phyloP scores from a whole-genome alignment of 148 eudicot genomes.

The Rheum nobile region DNA sequence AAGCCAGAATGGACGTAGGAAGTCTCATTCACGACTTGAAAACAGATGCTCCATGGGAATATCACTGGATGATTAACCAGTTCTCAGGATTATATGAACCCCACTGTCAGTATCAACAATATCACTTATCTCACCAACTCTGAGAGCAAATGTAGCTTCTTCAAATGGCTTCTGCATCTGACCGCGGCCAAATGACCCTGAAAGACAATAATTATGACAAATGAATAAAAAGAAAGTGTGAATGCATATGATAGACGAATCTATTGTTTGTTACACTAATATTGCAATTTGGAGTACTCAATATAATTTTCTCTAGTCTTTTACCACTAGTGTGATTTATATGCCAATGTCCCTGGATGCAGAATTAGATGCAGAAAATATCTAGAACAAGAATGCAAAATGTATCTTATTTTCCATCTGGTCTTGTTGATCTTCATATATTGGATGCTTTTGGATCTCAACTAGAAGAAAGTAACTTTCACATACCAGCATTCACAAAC shows the following conservation, averaged over 20 bases:
- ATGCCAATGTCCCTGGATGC: too few species aligned
- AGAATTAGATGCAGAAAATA: too few species aligned
- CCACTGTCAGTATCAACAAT: slow-evolving; percentile 14
- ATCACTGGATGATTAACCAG: neutral
- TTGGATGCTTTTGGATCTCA: neutral
- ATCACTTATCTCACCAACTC: slow-evolving; percentile 14
- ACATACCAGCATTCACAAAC: neutral
- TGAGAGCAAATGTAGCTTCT: slow-evolving; percentile 11
- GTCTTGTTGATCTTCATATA: neutral
- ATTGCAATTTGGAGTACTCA: too few species aligned
- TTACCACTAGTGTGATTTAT: too few species aligned
- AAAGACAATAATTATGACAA: neutral
- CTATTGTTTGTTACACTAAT: too few species aligned
- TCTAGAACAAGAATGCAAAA: neutral
- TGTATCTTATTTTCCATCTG: neutral
- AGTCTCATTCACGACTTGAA: neutral
- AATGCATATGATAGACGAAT: neutral
- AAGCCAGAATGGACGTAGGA: neutral
- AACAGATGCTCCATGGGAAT: neutral
- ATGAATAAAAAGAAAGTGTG: neutral
- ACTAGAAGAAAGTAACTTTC: neutral
- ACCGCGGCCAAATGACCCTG: slow-evolving; percentile 13
- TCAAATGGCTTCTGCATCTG: slow-evolving; percentile 18
- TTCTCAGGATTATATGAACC: slow-evolving; percentile 9
- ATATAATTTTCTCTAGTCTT: too few species aligned